Conservation (phyloP, 1,284 basidiomycete genomes). For the Anthracocystis walkeri region DNA sequence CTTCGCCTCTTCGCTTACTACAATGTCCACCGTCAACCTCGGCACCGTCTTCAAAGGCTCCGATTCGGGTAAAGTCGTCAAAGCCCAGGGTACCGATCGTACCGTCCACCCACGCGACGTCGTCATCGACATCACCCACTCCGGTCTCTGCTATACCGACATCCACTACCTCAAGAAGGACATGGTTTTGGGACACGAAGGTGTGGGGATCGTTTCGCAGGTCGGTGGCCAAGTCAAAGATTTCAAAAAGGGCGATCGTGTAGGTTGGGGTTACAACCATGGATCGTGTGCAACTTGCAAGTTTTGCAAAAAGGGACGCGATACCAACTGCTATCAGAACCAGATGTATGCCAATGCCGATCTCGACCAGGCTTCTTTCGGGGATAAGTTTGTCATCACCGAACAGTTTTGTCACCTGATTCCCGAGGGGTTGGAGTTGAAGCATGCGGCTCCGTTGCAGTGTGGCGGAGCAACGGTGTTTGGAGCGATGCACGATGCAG, state of each 20-base stretch:
- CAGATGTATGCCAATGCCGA: slow-evolving; percentile 57
- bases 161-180: slow-evolving; percentile 58
- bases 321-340: slow-evolving; percentile 60
- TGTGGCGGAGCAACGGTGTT: slow-evolving; percentile 60
- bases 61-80: slow-evolving; percentile 58
- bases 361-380: slow-evolving; percentile 61
- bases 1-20: background rate
- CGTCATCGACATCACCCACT: slow-evolving; percentile 64
- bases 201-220: slow-evolving; percentile 64
- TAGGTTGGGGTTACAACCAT: slow-evolving; percentile 67
- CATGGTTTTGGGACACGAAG: slow-evolving; percentile 66
- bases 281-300: slow-evolving; percentile 59
- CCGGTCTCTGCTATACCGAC: slow-evolving; percentile 66
- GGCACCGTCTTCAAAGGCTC: slow-evolving; percentile 65
- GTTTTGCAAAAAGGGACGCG: slow-evolving; percentile 59
- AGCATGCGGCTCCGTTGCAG: slow-evolving; percentile 58
- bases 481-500: slow-evolving; percentile 50
- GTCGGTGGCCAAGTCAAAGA: slow-evolving; percentile 55
- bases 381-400: slow-evolving; percentile 63
- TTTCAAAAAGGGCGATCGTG: slow-evolving; percentile 62
- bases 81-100: slow-evolving; percentile 42
- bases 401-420: slow-evolving; percentile 62
- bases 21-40: slow-evolving; percentile 45
- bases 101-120: slow-evolving; percentile 52
- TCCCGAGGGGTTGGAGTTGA: slow-evolving; percentile 58